Evolutionary conservation across 1,139 yeast genomes (phyloP).

Genomic region (Pneumocystis carinii): DNA sequence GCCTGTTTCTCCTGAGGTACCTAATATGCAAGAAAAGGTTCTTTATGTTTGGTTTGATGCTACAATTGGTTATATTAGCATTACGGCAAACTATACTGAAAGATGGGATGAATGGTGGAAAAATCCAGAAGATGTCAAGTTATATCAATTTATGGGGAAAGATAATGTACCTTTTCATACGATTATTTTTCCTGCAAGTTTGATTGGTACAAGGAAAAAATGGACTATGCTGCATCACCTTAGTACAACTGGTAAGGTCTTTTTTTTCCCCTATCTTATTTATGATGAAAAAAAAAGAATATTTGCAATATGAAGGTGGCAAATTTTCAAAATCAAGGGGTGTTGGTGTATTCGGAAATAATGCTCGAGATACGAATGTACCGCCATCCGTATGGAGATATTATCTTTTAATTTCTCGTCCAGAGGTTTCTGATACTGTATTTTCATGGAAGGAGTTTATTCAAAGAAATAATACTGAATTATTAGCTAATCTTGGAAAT

Average conservation of each 20-base stretch:
- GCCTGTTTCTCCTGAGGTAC: conserved; percentile 68
- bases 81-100: conserved; percentile 82
- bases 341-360: conserved; percentile 94
- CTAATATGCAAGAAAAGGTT: conserved; percentile 59
- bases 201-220: conserved; percentile 68
- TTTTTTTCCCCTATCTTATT: neutral
- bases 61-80: conserved; percentile 86
- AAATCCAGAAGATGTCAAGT: conserved; percentile 65
- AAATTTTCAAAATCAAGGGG: conserved; percentile 94
- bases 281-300: conserved; percentile 26
- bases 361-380: conserved; percentile 84
- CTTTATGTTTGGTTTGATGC: conserved; percentile 99
- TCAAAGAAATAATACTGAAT: conserved; percentile 78
- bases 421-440: conserved; percentile 89
- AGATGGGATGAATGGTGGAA: conserved; percentile 88
- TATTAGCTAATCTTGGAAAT: conserved; percentile 91
- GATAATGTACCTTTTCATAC: conserved; percentile 98
- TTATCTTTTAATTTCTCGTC: conserved; percentile 80
- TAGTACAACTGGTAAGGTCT: conserved; percentile 54
- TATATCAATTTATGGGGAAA: conserved; percentile 97
- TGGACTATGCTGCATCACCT: conserved; percentile 91
- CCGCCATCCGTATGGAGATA: conserved; percentile 95
- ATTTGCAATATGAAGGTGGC: conserved; percentile 92
- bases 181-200: conserved; percentile 88
- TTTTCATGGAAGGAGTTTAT: conserved; percentile 96